Evolutionary conservation across 306 rosid genomes (phyloP), one percentile per base, ranked within the genome.

Genomic region (Gleditsia sinensis): DNA sequence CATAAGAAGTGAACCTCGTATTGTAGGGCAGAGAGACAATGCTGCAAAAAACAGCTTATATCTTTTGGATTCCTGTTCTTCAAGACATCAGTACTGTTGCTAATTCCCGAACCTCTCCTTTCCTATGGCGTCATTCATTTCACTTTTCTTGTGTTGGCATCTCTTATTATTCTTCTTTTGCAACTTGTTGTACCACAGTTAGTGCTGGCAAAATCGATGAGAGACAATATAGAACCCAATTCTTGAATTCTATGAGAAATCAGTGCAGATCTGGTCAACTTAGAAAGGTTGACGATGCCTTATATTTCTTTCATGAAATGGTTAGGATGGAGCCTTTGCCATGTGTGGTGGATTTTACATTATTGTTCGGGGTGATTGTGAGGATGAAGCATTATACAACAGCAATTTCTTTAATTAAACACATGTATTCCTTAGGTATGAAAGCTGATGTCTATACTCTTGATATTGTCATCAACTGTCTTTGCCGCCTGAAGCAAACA

Each of bases 291-390:
- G 67, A 36, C 4, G 30, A 34, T 34, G 67, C 30, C 48, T 19
- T 61, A 34, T 16, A 61, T 36, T 36, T 34, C n/a, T 62, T 36
- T 62, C 32, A 37, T 12, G 12, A 62, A 62, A 62, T 62, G 49
- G 28, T 62, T 36, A 37, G 49, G 17, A 19, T 36, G 49, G 21
- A 36, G 68, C 32, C 49, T 37, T 10, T 36, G 19, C 68, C 68
- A 0, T 14, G 10, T 37, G 68, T 36, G 19, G 24, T 10, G 68
- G 68, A 37, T 49, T 62, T 62, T 62, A 21, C 49, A 0, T 20
- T 62, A 20, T 16, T 62, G 49, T 17, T 37, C 20, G 68, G 68
- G 7, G 68, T 62, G 68, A 37, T 62, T 62, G 49, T 37, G 68
- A 37, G 49, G 68, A 62, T 62, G 68, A 62, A 62, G 49, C 68